Evolutionary conservation across 2,329 filamentous ascomycete species (phyloP).

Genomic region (Fusarium sp.): DNA sequence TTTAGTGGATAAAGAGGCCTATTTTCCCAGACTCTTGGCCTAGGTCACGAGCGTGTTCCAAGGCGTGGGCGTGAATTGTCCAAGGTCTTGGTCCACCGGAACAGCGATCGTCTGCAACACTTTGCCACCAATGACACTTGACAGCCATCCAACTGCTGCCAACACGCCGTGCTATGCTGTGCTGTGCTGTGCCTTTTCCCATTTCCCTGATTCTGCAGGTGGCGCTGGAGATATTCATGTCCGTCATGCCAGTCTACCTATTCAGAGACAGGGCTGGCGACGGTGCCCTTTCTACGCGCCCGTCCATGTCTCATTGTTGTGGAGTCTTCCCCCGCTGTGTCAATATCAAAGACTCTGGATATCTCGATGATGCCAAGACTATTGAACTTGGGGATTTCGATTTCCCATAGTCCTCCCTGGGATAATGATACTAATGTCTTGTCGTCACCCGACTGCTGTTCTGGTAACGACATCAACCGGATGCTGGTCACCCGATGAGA

Average conservation of each 20-base stretch:
- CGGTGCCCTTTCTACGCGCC: conserved; percentile 12
- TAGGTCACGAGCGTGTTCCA: neutral
- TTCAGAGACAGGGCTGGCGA: conserved; percentile 18
- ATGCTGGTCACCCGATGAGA: neutral
- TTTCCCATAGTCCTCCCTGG: conserved; percentile 34
- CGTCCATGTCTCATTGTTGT: conserved; percentile 34
- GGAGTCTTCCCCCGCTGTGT: conserved; percentile 12
- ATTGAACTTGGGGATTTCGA: conserved; percentile 32
- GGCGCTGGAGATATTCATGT: conserved; percentile 23
- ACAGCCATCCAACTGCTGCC: neutral
- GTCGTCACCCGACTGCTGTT: neutral
- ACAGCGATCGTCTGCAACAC: conserved; percentile 21
- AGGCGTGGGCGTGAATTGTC: conserved; percentile 7
- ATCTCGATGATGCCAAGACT: conserved; percentile 22
- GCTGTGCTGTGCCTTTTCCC: neutral
- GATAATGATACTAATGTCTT: neutral
- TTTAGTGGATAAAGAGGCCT: conserved; percentile 1
- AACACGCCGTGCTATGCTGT: neutral
- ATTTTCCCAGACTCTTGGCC: neutral
- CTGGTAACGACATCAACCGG: neutral
- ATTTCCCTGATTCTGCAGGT: conserved; percentile 27
- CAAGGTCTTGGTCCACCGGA: conserved; percentile 15
- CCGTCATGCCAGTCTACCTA: conserved; percentile 32
- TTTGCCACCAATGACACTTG: conserved; percentile 28
- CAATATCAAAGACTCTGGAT: conserved; percentile 9